Base-by-base conservation (phyloP, 1,139 yeast genomes). In the Diutina scorzettiae region DNA sequence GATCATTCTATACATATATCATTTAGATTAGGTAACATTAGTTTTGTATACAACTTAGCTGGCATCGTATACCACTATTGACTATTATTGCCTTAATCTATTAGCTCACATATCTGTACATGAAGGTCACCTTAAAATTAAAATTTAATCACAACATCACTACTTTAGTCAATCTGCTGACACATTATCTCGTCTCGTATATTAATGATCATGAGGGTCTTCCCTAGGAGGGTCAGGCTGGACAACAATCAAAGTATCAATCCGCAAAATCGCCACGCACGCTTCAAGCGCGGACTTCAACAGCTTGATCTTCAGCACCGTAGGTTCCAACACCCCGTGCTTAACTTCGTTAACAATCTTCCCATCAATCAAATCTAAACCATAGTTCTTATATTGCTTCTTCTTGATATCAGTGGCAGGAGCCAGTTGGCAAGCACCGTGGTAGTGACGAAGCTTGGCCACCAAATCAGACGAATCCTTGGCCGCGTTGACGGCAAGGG, bases 251-350 rank as follows among this genome's bases (percentile, higher is more conserved):
- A 91, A 87, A 44, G 98, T 93, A 62, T 93, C 99, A 56, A 93
- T 93, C 71, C 99, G 81, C 54, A 93, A 73, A 51, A 93, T 91
- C 34, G 98, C 95, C 60, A 93, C 81, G 64, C 98, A 91, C 3
- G 99, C 99, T 66, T 93, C 99, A 52, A 93, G 76, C 12, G 98
- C 97, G 46, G 93, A 81, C 64, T 93, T 89, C 58, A 93, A 76
- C 17, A 96, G 81, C 64, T 87, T 87, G 57, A 91, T 73, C 66
- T 93, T 93, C 55, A 94, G 81, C 58, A 91, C 73, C 24, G 96
- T 84, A 46, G 99, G 99, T 61, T 93, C 99, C 53, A 93, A 71
- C 37, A 91, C 96, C 47, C 99, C 98, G 47, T 78, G 74, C 43
- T 71, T 68, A 43, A 81, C 69, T 60, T 84, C 94, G 61, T 93